Percentiles rank a stretch among this genome's conserved stretches.
Conservation (phyloP, 306 rosid species). For the Abrus pulchellus region DNA sequence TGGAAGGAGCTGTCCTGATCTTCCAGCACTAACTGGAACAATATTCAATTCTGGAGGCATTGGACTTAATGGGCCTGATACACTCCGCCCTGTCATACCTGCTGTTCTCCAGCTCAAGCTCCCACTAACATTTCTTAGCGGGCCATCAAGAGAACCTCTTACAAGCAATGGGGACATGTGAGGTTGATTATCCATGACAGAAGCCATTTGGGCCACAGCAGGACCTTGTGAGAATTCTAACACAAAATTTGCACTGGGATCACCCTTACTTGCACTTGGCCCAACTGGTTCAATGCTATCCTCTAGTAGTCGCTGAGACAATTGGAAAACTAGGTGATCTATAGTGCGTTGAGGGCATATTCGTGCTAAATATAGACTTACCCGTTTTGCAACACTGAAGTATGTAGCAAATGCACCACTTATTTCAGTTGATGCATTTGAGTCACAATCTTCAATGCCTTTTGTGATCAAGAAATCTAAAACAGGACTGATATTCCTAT, state of each 20-base stretch:
- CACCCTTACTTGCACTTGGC: conserved; percentile 73
- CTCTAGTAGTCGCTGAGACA: conserved; percentile 95
- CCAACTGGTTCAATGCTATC: conserved; percentile 87
- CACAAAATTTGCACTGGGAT: conserved; percentile 79
- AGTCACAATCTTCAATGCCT: conserved; percentile 99
- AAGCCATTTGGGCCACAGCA: conserved; percentile 82
- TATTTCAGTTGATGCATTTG: conserved; percentile 98
- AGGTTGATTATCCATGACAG: conserved; percentile 91
- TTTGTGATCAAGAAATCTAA: conserved; percentile 97
- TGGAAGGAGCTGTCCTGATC: conserved; percentile 98
- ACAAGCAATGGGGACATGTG: conserved; percentile 99
- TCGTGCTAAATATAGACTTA: conserved; percentile 93
- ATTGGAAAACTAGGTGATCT: conserved; percentile 96
- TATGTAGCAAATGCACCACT: conserved; percentile 99
- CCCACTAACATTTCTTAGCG: conserved; percentile 96
- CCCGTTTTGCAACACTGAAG: conserved; percentile 97
- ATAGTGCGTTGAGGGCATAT: conserved; percentile 98
- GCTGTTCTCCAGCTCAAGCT: conserved; percentile 99
- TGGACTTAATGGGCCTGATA: conserved; percentile 95
- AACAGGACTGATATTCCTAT: conserved; percentile 96
- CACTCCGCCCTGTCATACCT: conserved; percentile 95
- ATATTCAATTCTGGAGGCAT: conserved; percentile 95
- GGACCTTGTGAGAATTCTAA: conserved; percentile 99
- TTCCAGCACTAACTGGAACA: conserved; percentile 85
- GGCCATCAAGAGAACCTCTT: conserved; percentile 98